Conservation (phyloP, 192 early-diverging fungal genomes). For the Dissophora ornata region DNA sequence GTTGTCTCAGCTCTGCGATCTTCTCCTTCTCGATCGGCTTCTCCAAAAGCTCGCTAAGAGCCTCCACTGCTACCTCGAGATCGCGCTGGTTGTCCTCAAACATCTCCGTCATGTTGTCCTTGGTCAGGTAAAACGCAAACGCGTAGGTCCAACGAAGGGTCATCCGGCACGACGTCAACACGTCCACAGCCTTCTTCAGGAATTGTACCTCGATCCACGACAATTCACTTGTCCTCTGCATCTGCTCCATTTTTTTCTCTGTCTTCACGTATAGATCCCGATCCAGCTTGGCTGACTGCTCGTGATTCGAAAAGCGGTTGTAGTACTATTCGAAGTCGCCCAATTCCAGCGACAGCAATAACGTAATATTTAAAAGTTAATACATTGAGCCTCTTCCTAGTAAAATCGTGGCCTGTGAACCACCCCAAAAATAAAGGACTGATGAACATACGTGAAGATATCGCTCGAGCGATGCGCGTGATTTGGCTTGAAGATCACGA, state of each 20-base stretch:
- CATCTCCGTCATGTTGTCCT: constrained; percentile 85
- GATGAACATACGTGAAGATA: constrained; percentile 91
- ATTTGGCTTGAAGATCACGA: constrained; percentile 86
- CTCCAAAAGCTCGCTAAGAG: constrained; percentile 91
- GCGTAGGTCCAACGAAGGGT: constrained; percentile 98
- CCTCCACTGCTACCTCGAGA: constrained; percentile 96
- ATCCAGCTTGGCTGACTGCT: constrained; percentile 92
- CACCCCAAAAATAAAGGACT: no score
- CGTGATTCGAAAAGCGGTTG: constrained; percentile 97
- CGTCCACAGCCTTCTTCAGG: constrained; percentile 89
- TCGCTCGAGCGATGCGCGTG: constrained; percentile 85
- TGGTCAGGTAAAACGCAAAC: constrained; percentile 92
- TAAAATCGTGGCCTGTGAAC: no score
- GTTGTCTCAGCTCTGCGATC: constrained; percentile 84
- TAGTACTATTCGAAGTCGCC: constrained; percentile 88
- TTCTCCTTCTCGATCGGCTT: constrained; percentile 78
- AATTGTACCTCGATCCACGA: constrained; percentile 99
- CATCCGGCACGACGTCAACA: constrained; percentile 85
- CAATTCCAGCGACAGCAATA: no score
- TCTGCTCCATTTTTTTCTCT: constrained; percentile 94
- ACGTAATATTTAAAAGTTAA: no score
- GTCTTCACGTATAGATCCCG: constrained; percentile 83
- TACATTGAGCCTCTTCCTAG: no score
- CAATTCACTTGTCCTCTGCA: constrained; percentile 88
- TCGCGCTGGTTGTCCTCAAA: constrained; percentile 99